Evolutionary conservation across 1,284 basidiomycete species (phyloP).

Genomic region (Somion occarium): DNA sequence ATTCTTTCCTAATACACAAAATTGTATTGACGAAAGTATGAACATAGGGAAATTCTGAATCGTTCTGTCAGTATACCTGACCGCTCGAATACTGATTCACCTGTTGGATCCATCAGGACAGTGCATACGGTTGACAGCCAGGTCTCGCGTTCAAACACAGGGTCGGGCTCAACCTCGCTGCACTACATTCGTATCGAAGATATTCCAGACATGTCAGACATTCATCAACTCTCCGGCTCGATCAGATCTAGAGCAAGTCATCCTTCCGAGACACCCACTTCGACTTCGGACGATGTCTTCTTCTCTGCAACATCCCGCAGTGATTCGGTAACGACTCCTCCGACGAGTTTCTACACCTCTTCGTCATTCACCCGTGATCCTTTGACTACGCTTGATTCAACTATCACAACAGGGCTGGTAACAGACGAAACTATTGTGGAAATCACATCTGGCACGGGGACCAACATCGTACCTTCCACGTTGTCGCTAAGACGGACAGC

Average conservation of each 20-base stretch:
- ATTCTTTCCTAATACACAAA: slow-evolving; percentile 3
- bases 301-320: not conserved
- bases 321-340: slow-evolving; percentile 22
- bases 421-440: slow-evolving; percentile 32
- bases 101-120: slow-evolving; percentile 66
- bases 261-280: not conserved
- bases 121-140: slow-evolving; percentile 50
- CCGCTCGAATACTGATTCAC: slow-evolving; percentile 54
- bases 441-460: slow-evolving; percentile 37
- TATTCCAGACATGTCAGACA: slow-evolving; percentile 63
- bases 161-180: slow-evolving; percentile 51
- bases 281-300: not conserved
- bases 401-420: slow-evolving; percentile 8
- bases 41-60: slow-evolving; percentile 61
- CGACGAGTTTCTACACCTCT: slow-evolving; percentile 30
- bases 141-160: slow-evolving; percentile 34
- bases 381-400: not conserved
- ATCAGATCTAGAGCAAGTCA: not conserved
- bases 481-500: slow-evolving; percentile 50
- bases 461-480: slow-evolving; percentile 45
- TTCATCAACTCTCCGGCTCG: slow-evolving; percentile 36
- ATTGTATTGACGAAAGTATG: not conserved
- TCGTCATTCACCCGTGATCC: slow-evolving; percentile 23
- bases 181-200: slow-evolving; percentile 64
- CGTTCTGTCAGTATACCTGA: slow-evolving; percentile 46